Conservation (phyloP, 2,329 filamentous ascomycete species). For the Scedosporium aurantiacum region DNA sequence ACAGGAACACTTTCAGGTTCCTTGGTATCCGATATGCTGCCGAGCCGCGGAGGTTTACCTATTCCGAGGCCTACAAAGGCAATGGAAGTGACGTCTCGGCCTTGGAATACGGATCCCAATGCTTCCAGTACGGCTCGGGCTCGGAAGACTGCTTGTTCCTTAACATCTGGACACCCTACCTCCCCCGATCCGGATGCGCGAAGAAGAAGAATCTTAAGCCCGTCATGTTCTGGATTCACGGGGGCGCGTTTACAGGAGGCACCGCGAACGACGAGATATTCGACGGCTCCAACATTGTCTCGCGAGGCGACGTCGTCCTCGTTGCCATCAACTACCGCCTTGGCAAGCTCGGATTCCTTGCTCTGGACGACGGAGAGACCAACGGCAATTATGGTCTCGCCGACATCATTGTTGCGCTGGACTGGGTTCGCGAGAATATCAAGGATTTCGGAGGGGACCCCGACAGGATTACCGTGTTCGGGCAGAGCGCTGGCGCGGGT, state of each 20-base stretch:
- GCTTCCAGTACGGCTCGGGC: conserved; percentile 22
- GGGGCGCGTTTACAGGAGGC: conserved; percentile 44
- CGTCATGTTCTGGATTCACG: conserved; percentile 61
- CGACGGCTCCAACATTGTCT: conserved; percentile 36
- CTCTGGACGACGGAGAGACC: conserved; percentile 50
- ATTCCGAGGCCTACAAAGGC: conserved; percentile 23
- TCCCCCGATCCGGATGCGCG: conserved; percentile 19
- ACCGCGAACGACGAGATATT: conserved; percentile 38
- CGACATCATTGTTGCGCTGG: conserved; percentile 59
- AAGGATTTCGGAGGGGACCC: conserved; percentile 68
- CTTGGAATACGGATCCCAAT: conserved; percentile 21
- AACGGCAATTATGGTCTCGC: conserved; percentile 57
- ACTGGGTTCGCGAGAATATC: conserved; percentile 74
- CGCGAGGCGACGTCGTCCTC: conserved; percentile 47
- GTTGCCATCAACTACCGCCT: conserved; percentile 71
- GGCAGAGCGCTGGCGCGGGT: conserved; percentile 54
- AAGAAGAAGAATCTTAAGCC: conserved; percentile 36
- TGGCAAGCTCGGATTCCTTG: conserved; percentile 63
- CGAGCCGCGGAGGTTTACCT: conserved; percentile 25
- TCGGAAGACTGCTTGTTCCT: conserved; percentile 32
- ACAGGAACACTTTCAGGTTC: conserved; percentile 37
- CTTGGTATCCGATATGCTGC: conserved; percentile 30
- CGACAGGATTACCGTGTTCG: conserved; percentile 69
- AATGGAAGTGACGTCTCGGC: conserved; percentile 17
- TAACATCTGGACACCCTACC: conserved; percentile 31